Evolutionary conservation across 805 yeast genomes (phyloP), one percentile per base, ranked within the genome.

Genomic region (Lachancea lanzarotensis): DNA sequence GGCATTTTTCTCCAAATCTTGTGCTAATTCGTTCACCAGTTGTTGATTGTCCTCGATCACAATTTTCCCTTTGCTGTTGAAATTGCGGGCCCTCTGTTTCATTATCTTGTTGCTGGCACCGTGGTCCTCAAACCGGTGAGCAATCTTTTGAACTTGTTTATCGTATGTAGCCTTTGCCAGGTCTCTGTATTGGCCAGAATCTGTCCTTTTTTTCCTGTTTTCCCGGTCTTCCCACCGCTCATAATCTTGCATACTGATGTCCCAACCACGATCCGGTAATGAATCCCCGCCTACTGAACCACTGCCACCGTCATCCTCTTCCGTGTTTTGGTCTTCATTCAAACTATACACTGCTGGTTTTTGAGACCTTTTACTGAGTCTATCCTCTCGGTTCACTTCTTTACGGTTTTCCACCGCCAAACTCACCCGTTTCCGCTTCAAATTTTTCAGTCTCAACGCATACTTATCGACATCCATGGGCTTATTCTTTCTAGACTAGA

Each of bases 151-250:
- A 12, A 60, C 41, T 33, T 59, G 62, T 45, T 60, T 62, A 32
- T 61, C 58, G 35, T 62, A 62, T 1, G 65, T 60, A 18, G 47
- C 40, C 39, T 55, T 58, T 2, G 65, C 66, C 13, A 61, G 20
- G 33, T 59, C 55, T 19, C 45, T 48, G 15, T 47, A 43, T 34
- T 51, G 39, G 8, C 42, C 37, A 10, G 42, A 45, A 16, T 36
- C 38, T 13, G 43, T 26, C 35, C 45, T 48, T 18, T 33, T 30
- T 31, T 46, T 45, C 8, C 40, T 43, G 10, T 39, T 41, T 17
- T 27, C 44, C 17, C 36, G 35, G n/a, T 35, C 30, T n/a, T 35
- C 20, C 58, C 59, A 53, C 19, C 52, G 52, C 44, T 60, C 60
- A 36, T 53, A 57, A 17, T 62, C 61, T 27, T 55, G 46, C 12